Evolutionary conservation across 192 early-diverging fungal genomes (phyloP).

Genomic region (Coemansia sp.): DNA sequence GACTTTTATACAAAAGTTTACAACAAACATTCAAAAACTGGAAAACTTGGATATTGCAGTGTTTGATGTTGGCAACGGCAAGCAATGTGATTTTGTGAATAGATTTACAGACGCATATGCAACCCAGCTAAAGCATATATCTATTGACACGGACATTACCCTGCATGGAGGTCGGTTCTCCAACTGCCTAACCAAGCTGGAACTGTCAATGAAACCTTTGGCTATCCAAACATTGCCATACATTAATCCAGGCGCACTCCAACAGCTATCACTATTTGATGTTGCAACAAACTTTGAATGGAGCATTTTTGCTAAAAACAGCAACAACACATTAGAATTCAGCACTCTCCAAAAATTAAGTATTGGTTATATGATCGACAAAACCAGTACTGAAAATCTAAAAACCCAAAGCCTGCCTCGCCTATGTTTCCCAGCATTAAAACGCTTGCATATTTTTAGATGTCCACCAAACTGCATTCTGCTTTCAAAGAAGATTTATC

Average conservation of each 20-base stretch:
- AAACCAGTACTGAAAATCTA: background rate
- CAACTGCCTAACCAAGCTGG: slow-evolving; percentile 1
- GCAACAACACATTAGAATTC: background rate
- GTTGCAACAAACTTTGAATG: slow-evolving; percentile 12
- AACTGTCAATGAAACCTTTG: slow-evolving; percentile 8
- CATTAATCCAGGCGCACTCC: slow-evolving; percentile 5
- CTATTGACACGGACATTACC: slow-evolving; percentile 3
- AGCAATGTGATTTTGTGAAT: slow-evolving; percentile 5
- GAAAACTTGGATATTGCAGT: background rate
- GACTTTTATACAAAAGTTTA: slow-evolving; percentile 3
- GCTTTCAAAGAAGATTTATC: slow-evolving; percentile 4
- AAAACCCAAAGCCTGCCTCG: background rate
- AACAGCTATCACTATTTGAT: slow-evolving; percentile 14
- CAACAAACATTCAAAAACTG: background rate
- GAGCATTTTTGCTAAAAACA: slow-evolving; percentile 4
- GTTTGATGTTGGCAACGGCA: background rate
- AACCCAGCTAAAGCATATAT: background rate
- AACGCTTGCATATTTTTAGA: background rate
- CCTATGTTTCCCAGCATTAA: background rate
- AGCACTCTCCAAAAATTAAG: slow-evolving; percentile 4
- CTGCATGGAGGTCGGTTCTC: slow-evolving; percentile 2
- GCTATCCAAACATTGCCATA: slow-evolving; percentile 8
- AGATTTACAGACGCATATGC: background rate
- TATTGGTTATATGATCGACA: slow-evolving; percentile 4
- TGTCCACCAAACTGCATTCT: slow-evolving; percentile 10